These are phyloP conservation scores for Cicer pinnatifidum DNA, from an alignment of 306 rosid species.

Conservation along the genomic window DNA sequence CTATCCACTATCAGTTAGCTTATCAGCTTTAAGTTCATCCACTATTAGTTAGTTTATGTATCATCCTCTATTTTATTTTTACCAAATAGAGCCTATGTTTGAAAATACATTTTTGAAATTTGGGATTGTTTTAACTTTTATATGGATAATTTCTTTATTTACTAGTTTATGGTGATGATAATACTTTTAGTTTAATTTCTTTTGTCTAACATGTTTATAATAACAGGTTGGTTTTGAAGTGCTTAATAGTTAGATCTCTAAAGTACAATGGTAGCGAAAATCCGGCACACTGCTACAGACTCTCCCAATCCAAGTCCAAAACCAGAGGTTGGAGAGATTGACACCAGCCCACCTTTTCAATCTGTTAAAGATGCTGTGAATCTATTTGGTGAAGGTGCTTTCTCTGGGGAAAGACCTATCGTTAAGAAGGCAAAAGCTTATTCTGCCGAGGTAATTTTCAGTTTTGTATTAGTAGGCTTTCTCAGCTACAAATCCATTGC, in stretches of 20 bases:
- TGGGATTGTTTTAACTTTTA: constrained; percentile 26
- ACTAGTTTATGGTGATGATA: constrained; percentile 10
- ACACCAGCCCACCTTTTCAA: constrained; percentile 96
- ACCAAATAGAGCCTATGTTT: neutral
- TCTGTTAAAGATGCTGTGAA: constrained; percentile 97
- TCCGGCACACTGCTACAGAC: constrained; percentile 52
- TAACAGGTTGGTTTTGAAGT: constrained; percentile 41
- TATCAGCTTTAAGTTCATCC: too few relatives aligned
- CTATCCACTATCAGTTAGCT: too few relatives aligned
- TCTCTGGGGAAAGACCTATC: constrained; percentile 78
- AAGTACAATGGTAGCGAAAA: constrained; percentile 74
- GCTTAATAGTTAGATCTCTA: constrained; percentile 18
- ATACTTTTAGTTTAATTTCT: constrained; percentile 5
- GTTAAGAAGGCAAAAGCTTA: constrained; percentile 76
- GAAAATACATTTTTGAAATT: neutral
- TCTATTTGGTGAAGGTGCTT: constrained; percentile 90
- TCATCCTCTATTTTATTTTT: too few relatives aligned
- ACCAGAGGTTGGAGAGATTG: constrained; percentile 94
- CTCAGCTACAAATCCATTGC: neutral
- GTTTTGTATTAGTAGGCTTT: constrained; percentile 18
- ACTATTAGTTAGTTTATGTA: too few relatives aligned
- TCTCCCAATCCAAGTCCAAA: constrained; percentile 72
- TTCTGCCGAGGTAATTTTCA: constrained; percentile 76
- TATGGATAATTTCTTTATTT: neutral
- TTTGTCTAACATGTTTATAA: constrained; percentile 24